Conservation (phyloP, 1,284 basidiomycete species). For the Ceratorhiza oryzae-sativae region DNA sequence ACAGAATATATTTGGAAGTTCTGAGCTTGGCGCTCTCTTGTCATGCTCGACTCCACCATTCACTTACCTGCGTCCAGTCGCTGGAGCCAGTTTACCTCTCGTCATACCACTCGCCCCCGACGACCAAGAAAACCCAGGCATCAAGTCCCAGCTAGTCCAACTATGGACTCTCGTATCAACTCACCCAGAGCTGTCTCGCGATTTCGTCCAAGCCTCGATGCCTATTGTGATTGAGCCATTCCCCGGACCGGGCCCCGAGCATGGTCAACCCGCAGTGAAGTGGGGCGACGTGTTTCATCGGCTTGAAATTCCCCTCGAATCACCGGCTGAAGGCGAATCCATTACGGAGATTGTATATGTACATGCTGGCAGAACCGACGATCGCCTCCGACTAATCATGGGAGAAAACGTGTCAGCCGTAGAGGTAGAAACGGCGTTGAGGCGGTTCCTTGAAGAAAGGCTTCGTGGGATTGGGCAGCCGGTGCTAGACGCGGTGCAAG, state of each 20-base stretch:
- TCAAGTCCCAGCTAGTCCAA: background rate
- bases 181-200: background rate
- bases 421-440: background rate
- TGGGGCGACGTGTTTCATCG: constrained; percentile 14
- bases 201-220: background rate
- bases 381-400: background rate
- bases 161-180: constrained; percentile 28
- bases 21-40: constrained; percentile 11
- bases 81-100: too few relatives aligned
- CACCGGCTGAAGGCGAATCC: background rate
- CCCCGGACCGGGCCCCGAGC: background rate
- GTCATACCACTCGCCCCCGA: too few relatives aligned
- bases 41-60: background rate
- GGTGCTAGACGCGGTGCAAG: constrained; percentile 6
- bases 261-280: constrained; percentile 3
- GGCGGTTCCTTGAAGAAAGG: background rate
- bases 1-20: constrained; percentile 14
- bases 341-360: too few relatives aligned
- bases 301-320: background rate
- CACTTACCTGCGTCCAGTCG: too few relatives aligned
- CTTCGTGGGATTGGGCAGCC: background rate
- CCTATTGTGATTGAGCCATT: constrained; percentile 5
- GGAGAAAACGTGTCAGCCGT: background rate
- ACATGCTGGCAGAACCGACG: constrained; percentile 12
- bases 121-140: too few relatives aligned